Base-by-base conservation (phyloP, 1,139 yeast species). In the Pichia sp. region DNA sequence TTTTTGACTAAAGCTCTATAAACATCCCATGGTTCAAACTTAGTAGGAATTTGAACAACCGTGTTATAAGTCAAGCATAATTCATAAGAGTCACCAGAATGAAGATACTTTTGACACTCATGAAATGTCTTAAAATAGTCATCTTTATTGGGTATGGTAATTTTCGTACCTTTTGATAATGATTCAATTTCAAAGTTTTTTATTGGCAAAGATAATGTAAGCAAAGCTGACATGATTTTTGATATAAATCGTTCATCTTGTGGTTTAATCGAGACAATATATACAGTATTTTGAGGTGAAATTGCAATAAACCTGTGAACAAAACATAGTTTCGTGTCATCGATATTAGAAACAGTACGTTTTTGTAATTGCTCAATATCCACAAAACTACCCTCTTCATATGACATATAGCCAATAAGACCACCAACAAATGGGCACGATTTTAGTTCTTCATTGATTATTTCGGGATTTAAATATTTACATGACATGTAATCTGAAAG, bases 31-130 rank as follows among this genome's bases (percentile, higher is more conserved):
- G 95, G 73, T 4, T 70, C 54, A 16, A 78, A 56, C 6, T 23
- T 27, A 20, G 59, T 51, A 2, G 76, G 81, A 39, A 80, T 67
- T 24, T 62, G 65, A 24, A 90, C 73, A 44, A 70, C 72, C 53
- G 95, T 87, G 52, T 79, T 86, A 0, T 86, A 82, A 0, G 98
- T 92, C 35, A 92, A 71, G 59, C 98, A 92, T 26, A 94, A 72
- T 61, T 94, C 99, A 58, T 94, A 94, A 1, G 97, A 89, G 58
- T 92, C 95, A 10, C 99, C 99, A 4, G 81, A 67, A 46, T 74
- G 78, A 38, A 94, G 70, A 52, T 67, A 79, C 23, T 77, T 73
- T 62, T 87, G 95, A 60, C 96, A 87, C 43, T 66, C 53, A 2
- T 69, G 59, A 56, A 89, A 86, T 41, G 78, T 79, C 3, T 68